Base-by-base conservation (phyloP, 2,329 filamentous ascomycete genomes). In the Apiospora kogelbergensis region DNA sequence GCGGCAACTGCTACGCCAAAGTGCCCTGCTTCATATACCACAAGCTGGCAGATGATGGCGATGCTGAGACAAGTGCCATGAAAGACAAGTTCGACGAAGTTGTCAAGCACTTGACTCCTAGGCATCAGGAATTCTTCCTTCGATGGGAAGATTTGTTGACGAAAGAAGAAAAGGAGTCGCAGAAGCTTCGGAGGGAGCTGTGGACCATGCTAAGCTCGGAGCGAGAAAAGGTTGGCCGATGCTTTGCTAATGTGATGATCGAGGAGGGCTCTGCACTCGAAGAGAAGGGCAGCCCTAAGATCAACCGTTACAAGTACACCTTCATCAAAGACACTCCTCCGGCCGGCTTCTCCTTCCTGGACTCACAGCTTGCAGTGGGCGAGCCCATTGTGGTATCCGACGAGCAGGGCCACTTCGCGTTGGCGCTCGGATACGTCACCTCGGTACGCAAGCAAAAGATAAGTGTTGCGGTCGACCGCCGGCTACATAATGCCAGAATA, bases 321-420 rank as follows among this genome's bases (percentile, higher is more conserved):
- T 94, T 99, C 72, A 78, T 93, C 75, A 97, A 97, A 77, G 87
- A 90, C 68, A 85, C 86, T 30, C 78, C 86, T 0, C 76, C 82
- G 2, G 74, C 89, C 0, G 85, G 85, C 0, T 95, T 96, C 75
- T 97, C 94, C 0, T 99, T 99, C 76, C 83, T 93, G 1, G 95
- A 98, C 75, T 98, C 95, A 1, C 94, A 98, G 75, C 88, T 99
- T 40, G 89, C 86, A 1, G 86, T 93, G 33, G 95, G 95, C 53
- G 96, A 99, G 76, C 95, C 96, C 0, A 91, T 98, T 65, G 96
- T 99, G n/a, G 88, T 99, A 3, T 98, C 96, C 0, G 96, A 98
- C 74, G 96, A 99, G 79, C 86, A 93, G 70, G 96, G 96, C 0
- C 96, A 99, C 78, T 99, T 97, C 82, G 95, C 95, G 0, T 86